Evolutionary conservation across 805 yeast species (phyloP), one percentile per base, ranked within the genome.

Genomic region (Wickerhamiella musiphila): DNA sequence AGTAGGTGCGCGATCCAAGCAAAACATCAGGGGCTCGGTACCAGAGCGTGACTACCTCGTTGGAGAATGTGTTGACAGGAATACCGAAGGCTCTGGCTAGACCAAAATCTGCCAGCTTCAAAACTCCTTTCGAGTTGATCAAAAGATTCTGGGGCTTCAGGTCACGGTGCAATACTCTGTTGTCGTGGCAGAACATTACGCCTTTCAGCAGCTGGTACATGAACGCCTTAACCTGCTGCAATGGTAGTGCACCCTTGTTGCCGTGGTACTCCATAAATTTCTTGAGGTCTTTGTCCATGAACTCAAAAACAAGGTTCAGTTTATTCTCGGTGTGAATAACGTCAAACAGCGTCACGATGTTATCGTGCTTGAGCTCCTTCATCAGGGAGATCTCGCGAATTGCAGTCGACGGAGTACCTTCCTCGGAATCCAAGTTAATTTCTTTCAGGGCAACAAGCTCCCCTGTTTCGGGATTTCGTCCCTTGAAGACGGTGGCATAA

Each of bases 321-420:
- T 90, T 90, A 62, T 86, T 92, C 52, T 86, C 96, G 2, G 95
- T 82, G 55, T 86, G 96, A 39, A 90, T 84, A 26, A 86, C 95
- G 53, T 86, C 98, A 57, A 83, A 83, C 31, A 86, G 59, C 10
- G 94, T 73, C 28, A 86, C 92, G 41, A 86, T 82, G 54, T 86
- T 86, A 43, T 78, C 93, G 52, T 84, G 93, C 51, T 79, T 81
- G 38, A 86, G 64, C 56, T 86, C 98, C 56, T 86, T 86, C 82
- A 86, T 77, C 36, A 86, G 61, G 4, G 96, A 86, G 40, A 86
- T 86, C 56, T 86, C 98, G 42, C 98, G 68, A 47, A 86, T 86
- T 2, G 98, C 98, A 1, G 98, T 90, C 4, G 94, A 82, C 6
- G 98, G 98, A 1, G 96, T 92, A 23, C 98, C 98, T 58, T 90